These are phyloP conservation scores for Aquilaria yunnanensis DNA, from an alignment of 345 rosid genomes.

Conservation along the genomic window DNA sequence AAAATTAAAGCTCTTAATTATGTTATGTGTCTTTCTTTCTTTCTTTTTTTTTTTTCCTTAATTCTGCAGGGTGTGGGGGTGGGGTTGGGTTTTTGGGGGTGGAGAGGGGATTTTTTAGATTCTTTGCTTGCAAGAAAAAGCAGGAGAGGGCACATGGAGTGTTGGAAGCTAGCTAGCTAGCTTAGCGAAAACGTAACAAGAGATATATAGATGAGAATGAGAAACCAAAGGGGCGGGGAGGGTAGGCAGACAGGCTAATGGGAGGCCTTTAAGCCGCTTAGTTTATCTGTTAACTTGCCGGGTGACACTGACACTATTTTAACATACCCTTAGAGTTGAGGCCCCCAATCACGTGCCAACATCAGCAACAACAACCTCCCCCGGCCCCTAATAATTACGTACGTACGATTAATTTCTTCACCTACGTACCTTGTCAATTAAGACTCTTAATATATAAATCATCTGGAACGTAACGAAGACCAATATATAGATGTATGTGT, in stretches of 20 bases:
- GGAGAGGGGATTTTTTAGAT: constrained; percentile 14
- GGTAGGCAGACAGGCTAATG: not conserved
- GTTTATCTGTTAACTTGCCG: constrained; percentile 21
- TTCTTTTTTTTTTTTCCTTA: constrained; percentile 10
- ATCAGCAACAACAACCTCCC: too few relatives aligned
- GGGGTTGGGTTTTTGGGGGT: too few relatives aligned
- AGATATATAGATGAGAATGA: not conserved
- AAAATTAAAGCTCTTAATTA: too few relatives aligned
- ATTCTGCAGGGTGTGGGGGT: not conserved
- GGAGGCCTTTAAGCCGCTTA: constrained; percentile 3
- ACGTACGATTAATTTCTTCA: too few relatives aligned
- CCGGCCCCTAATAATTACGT: too few relatives aligned
- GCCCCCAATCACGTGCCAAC: constrained; percentile 28
- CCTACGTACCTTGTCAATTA: too few relatives aligned
- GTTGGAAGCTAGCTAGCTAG: constrained; percentile 25
- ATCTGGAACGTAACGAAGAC: too few relatives aligned
- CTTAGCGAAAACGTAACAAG: not conserved
- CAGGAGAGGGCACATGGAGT: constrained; percentile 56
- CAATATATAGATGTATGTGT: too few relatives aligned
- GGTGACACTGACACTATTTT: constrained; percentile 22
- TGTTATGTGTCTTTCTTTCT: constrained; percentile 14
- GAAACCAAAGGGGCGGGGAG: constrained; percentile 6
- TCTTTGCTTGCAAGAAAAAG: constrained; percentile 27
- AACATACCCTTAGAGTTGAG: not conserved
- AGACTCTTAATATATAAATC: too few relatives aligned